Evolutionary conservation across 371 early-diverging fungal species (phyloP).

Genomic region (Fennellomyces sp.): DNA sequence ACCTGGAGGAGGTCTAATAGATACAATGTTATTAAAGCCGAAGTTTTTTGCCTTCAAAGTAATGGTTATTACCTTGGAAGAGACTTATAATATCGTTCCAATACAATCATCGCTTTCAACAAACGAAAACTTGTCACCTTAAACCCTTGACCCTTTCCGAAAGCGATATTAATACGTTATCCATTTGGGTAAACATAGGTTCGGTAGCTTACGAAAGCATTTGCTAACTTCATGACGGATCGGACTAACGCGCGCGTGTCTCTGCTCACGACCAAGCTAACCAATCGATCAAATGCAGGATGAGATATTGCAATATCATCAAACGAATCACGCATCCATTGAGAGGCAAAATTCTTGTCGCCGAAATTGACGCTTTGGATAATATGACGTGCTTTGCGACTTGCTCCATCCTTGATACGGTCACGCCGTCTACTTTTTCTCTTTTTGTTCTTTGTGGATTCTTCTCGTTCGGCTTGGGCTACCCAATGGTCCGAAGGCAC

Average conservation of each 20-base stretch:
- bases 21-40: neutral
- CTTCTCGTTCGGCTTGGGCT: neutral
- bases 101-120: conserved; percentile 20
- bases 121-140: conserved; percentile 23
- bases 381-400: conserved; percentile 28
- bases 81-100: conserved; percentile 18
- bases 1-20: conserved; percentile 3
- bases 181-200: neutral
- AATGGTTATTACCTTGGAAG: conserved; percentile 14
- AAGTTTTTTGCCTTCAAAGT: neutral
- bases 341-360: conserved; percentile 39
- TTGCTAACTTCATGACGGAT: conserved; percentile 41
- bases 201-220: conserved; percentile 31
- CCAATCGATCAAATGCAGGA: conserved; percentile 36
- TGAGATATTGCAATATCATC: conserved; percentile 43
- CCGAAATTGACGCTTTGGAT: conserved; percentile 48
- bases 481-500: neutral
- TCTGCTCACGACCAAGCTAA: conserved; percentile 40
- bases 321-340: conserved; percentile 49
- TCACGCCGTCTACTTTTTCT: conserved; percentile 8
- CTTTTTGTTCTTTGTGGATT: neutral
- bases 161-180: neutral
- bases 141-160: conserved; percentile 63
- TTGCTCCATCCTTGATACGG: conserved; percentile 21
- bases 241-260: conserved; percentile 44